Conservation (phyloP, 345 rosid species). For the Rhodomyrtus tomentosa region DNA sequence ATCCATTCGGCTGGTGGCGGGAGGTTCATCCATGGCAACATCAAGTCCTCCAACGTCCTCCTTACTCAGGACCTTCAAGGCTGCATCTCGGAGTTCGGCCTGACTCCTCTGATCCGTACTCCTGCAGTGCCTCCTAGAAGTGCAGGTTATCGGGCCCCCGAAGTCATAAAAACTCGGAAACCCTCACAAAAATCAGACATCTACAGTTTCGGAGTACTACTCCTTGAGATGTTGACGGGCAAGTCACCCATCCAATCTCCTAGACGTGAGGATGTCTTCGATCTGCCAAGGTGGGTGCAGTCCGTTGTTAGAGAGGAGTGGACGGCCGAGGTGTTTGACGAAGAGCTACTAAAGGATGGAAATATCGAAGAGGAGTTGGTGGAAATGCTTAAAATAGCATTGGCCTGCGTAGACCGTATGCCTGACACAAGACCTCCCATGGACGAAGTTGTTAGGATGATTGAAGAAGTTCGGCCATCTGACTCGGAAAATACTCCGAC, state of each 20-base stretch:
- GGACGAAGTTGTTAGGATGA: constrained; percentile 71
- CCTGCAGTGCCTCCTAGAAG: constrained; percentile 45
- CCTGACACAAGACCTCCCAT: constrained; percentile 72
- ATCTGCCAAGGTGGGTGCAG: constrained; percentile 85
- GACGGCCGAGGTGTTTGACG: constrained; percentile 89
- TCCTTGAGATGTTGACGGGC: constrained; percentile 82
- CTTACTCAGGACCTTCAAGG: constrained; percentile 42
- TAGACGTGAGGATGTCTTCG: constrained; percentile 51
- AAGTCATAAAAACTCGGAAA: constrained; percentile 48
- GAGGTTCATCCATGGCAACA: constrained; percentile 61
- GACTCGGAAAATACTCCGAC: constrained; percentile 46
- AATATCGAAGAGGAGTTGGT: constrained; percentile 86
- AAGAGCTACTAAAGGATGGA: constrained; percentile 54
- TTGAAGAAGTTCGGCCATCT: constrained; percentile 57
- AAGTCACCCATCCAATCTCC: constrained; percentile 58
- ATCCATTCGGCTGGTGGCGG: constrained; percentile 56
- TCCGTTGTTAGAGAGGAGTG: constrained; percentile 88
- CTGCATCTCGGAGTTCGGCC: constrained; percentile 64
- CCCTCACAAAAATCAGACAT: constrained; percentile 55
- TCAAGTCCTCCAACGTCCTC: constrained; percentile 73
- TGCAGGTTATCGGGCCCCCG: constrained; percentile 77
- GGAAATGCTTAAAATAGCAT: constrained; percentile 84
- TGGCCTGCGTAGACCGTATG: constrained; percentile 62
- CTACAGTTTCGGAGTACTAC: constrained; percentile 79
- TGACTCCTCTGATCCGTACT: constrained; percentile 45